These are phyloP conservation scores for Selaginella tamariscina DNA, from an alignment of 75 land plant genomes.

Conservation along the genomic window DNA sequence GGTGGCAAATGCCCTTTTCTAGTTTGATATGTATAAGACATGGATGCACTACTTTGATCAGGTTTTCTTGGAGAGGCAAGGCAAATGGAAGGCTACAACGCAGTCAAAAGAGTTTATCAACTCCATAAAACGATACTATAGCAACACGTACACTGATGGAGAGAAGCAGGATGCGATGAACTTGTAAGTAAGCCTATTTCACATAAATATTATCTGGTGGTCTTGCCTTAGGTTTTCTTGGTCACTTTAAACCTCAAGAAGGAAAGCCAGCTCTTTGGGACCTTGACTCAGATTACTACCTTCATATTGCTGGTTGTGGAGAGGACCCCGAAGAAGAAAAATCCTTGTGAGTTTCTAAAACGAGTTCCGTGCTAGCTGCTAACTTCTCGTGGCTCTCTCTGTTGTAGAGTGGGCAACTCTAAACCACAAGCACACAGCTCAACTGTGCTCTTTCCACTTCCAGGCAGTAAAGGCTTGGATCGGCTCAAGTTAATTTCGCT, in stretches of 20 bases:
- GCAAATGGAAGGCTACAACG: constrained; percentile 97
- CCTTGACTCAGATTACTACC: constrained; percentile 89
- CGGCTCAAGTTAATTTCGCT: background rate
- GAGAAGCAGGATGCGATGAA: constrained; percentile 99
- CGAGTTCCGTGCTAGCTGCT: too few species aligned
- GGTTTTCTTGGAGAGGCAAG: constrained; percentile 96
- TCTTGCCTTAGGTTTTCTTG: constrained; percentile 23
- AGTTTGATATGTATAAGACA: background rate
- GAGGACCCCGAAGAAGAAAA: constrained; percentile 42
- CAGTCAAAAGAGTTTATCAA: constrained; percentile 90
- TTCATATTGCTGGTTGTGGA: constrained; percentile 66
- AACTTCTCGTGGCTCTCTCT: too few species aligned
- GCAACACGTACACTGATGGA: constrained; percentile 96
- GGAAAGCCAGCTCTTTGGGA: constrained; percentile 98
- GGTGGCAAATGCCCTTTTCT: too few species aligned
- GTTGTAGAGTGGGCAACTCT: too few species aligned
- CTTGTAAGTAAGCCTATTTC: constrained; percentile 33
- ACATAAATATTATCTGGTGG: background rate
- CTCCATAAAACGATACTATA: constrained; percentile 85
- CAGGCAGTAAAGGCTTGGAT: background rate
- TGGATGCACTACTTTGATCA: constrained; percentile 9
- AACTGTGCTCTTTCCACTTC: background rate
- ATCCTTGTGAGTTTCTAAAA: constrained; percentile 11
- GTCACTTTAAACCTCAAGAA: constrained; percentile 90
- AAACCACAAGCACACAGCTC: background rate